Percentiles rank a stretch among this genome's conserved stretches.
Conservation (phyloP, 768 basidiomycete species). For the Lentinula detonsa region DNA sequence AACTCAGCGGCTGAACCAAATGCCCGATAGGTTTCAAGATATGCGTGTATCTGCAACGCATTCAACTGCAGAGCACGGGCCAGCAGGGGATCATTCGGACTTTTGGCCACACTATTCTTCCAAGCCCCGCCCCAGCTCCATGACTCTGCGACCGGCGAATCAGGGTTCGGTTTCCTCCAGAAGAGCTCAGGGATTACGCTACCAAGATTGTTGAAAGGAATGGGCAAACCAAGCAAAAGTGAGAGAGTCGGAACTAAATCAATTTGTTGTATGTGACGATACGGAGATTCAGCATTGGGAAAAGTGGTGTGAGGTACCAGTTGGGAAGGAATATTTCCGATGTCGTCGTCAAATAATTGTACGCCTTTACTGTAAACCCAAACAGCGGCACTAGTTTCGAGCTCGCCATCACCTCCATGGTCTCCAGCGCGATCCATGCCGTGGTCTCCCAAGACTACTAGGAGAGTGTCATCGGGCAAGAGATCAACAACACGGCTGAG, state of each 20-base stretch:
- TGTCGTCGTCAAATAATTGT: constrained; percentile 31
- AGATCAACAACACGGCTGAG: constrained; percentile 63
- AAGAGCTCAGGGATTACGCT: constrained; percentile 90
- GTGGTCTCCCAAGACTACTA: constrained; percentile 92
- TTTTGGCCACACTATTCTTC: constrained; percentile 14
- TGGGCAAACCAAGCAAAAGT: constrained; percentile 85
- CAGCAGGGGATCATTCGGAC: constrained; percentile 28
- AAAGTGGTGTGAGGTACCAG: constrained; percentile 53
- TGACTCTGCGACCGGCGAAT: background rate
- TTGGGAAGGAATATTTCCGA: constrained; percentile 32
- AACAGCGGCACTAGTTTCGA: constrained; percentile 80
- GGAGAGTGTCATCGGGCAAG: constrained; percentile 82
- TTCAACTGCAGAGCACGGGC: constrained; percentile 64
- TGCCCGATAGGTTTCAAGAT: constrained; percentile 70
- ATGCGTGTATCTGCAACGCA: constrained; percentile 66
- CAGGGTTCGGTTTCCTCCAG: constrained; percentile 28
- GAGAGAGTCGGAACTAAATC: constrained; percentile 88
- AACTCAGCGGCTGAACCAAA: constrained; percentile 71
- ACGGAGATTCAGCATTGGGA: constrained; percentile 46
- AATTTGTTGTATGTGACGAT: constrained; percentile 83
- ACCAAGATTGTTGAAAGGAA: constrained; percentile 95
- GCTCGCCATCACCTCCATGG: constrained; percentile 85
- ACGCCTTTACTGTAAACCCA: constrained; percentile 90
- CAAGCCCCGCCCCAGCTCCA: background rate
- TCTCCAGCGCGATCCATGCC: constrained; percentile 96